Evolutionary conservation across 208 protist genomes (phyloP), one percentile per base, ranked within the genome.

Genomic region (Wallacemonas sp.): DNA sequence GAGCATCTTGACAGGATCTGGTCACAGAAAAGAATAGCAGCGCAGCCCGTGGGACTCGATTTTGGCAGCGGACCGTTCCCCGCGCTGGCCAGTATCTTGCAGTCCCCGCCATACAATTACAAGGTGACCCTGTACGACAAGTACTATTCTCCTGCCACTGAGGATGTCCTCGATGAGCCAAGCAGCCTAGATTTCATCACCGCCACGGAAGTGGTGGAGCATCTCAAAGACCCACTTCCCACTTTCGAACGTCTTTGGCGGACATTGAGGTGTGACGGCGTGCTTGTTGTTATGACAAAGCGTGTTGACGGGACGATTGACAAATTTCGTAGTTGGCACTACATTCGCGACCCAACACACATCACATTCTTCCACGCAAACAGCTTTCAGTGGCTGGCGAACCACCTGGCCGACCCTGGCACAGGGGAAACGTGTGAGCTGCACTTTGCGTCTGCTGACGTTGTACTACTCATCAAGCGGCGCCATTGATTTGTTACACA

Each of bases 281-380:
- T 75, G 24, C 57, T 88, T 5, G 70, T 84, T 1, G 65, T 88
- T 1, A 84, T 88, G 82, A 88, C 82, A 5, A 82, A 84, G 19
- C 65, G 77, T 4, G 77, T 78, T 1, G 70, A 69, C 2, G 78
- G 72, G 0, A 70, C 68, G 1, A 48, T 85, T 4, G 82, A 76
- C 9, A 61, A 61, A 24, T 88, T 88, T 43, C 44, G 61, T 23
- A 76, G 76, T 27, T 88, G 82, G 82, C 82, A 88, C 43, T 88
- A 88, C 65, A 84, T 78, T 34, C 70, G 78, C 0, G 82, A 88
- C 41, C 75, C 69, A 0, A 84, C 82, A 0, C 82, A 88, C 61
- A 80, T 88, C 16, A 73, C 55, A 1, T 88, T 85, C 48, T 84
- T 84, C 26, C 49, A 64, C 11, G 67, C 65, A 6, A 39, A 55